phyloP scores from a whole-genome alignment of 2,329 filamentous ascomycete genomes.

The Emmonsiellopsis sp. region DNA sequence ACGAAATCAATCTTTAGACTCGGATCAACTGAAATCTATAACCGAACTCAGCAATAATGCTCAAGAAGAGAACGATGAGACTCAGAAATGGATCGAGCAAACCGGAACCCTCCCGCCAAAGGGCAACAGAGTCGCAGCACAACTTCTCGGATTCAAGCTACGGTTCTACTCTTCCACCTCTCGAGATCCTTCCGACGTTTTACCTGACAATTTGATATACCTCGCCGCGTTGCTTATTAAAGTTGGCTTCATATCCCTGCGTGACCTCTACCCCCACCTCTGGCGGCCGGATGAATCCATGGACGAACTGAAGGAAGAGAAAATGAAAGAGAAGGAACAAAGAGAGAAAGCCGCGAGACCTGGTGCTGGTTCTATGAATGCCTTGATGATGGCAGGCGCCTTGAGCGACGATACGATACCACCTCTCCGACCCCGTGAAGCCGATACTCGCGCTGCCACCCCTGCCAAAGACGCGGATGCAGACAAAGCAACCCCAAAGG shows the following conservation, averaged over 20 bases:
- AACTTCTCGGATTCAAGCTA: slow-evolving; percentile 92
- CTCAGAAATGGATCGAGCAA: slow-evolving; percentile 65
- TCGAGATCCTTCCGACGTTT: slow-evolving; percentile 62
- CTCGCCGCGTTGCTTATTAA: slow-evolving; percentile 89
- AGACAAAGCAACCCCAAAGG: slow-evolving; percentile 32
- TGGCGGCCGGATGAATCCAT: slow-evolving; percentile 79
- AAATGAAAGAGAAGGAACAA: slow-evolving; percentile 67
- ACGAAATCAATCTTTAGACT: slow-evolving; percentile 55
- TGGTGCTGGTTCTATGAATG: slow-evolving; percentile 66
- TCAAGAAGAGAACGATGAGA: slow-evolving; percentile 45
- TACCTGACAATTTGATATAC: slow-evolving; percentile 89
- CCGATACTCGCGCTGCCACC: slow-evolving; percentile 42
- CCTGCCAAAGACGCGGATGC: slow-evolving; percentile 46
- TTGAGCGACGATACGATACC: slow-evolving; percentile 69
- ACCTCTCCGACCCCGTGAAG: slow-evolving; percentile 43
- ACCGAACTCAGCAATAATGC: slow-evolving; percentile 27
- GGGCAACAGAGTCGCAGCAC: slow-evolving; percentile 86
- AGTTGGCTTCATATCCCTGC: slow-evolving; percentile 88
- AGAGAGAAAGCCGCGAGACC: slow-evolving; percentile 63
- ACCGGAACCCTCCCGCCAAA: slow-evolving; percentile 75
- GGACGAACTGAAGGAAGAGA: slow-evolving; percentile 60
- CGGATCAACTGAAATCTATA: slow-evolving; percentile 43
- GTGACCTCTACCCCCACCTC: slow-evolving; percentile 84
- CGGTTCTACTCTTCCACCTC: slow-evolving; percentile 83
- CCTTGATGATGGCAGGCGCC: slow-evolving; percentile 76